Evolutionary conservation across 2,329 filamentous ascomycete genomes (phyloP).

Genomic region (Cordyceps cateniannulata): DNA sequence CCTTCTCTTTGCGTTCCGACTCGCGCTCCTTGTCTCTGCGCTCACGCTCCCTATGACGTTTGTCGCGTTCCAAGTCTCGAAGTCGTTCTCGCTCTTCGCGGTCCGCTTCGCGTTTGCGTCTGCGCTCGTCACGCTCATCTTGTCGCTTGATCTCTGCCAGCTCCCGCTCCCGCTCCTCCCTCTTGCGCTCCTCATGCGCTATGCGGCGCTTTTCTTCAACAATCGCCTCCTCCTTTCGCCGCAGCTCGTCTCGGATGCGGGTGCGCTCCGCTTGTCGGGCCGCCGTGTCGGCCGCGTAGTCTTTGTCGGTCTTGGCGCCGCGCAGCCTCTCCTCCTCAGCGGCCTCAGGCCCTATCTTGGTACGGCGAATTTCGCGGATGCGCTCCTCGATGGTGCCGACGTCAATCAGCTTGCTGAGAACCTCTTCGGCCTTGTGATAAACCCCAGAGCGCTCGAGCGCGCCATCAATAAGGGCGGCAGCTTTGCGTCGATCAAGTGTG

Average conservation of each 20-base stretch:
- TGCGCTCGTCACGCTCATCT: conserved; percentile 43
- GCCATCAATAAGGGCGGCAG: conserved; percentile 69
- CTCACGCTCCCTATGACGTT: conserved; percentile 33
- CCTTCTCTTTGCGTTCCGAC: conserved; percentile 18
- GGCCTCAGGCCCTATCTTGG: conserved; percentile 63
- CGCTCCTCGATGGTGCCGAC: conserved; percentile 60
- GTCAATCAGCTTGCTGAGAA: conserved; percentile 63
- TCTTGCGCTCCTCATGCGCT: conserved; percentile 49
- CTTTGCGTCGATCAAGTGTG: conserved; percentile 66
- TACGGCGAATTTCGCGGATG: conserved; percentile 60
- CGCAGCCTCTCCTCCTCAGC: conserved; percentile 58
- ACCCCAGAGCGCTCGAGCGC: conserved; percentile 70
- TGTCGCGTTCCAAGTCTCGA: conserved; percentile 34
- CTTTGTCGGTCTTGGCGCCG: conserved; percentile 66
- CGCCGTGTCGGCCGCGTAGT: conserved; percentile 63
- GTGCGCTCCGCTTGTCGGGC: conserved; percentile 55
- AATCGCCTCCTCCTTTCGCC: conserved; percentile 51
- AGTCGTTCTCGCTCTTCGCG: conserved; percentile 47
- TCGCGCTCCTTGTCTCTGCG: conserved; percentile 32
- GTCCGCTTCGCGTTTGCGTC: conserved; percentile 46
- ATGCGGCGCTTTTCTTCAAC: conserved; percentile 56
- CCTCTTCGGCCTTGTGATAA: conserved; percentile 63
- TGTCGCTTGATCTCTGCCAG: conserved; percentile 44
- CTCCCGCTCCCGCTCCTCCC: conserved; percentile 41
- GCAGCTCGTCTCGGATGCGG: conserved; percentile 52